Conservation (phyloP, 441 rosid genomes). For the Mallotus japonicus region DNA sequence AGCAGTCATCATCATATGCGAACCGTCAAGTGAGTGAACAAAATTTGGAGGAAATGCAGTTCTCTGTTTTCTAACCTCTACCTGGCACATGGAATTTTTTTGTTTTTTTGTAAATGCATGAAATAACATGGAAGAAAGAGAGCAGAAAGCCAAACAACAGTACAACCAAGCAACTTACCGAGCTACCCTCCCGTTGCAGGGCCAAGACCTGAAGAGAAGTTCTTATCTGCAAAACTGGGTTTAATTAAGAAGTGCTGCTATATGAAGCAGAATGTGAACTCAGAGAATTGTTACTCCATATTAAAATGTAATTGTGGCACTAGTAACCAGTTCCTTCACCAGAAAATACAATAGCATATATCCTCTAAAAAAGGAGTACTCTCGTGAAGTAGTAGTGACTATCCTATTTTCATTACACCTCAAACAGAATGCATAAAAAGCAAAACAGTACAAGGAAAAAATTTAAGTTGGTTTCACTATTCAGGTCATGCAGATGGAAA, state of each 20-base stretch:
- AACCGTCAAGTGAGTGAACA: constrained; percentile 92
- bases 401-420: neutral
- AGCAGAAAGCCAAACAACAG: constrained; percentile 16
- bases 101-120: constrained; percentile 1
- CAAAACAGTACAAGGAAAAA: neutral
- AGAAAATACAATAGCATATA: neutral
- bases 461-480: neutral
- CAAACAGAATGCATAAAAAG: neutral
- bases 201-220: constrained; percentile 93
- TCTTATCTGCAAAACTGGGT: constrained; percentile 57
- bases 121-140: constrained; percentile 12
- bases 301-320: neutral
- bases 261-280: neutral
- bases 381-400: neutral
- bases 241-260: constrained; percentile 18
- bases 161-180: constrained; percentile 40
- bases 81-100: constrained; percentile 42
- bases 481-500: neutral
- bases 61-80: constrained; percentile 78
- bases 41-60: constrained; percentile 96
- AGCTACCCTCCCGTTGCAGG: constrained; percentile 75
- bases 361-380: neutral
- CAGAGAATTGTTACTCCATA: neutral
- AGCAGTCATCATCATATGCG: constrained; percentile 99
- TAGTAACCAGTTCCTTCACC: neutral